phyloP scores from a whole-genome alignment of 2,329 filamentous ascomycete species.

The Verticillium nonalfalfae region DNA sequence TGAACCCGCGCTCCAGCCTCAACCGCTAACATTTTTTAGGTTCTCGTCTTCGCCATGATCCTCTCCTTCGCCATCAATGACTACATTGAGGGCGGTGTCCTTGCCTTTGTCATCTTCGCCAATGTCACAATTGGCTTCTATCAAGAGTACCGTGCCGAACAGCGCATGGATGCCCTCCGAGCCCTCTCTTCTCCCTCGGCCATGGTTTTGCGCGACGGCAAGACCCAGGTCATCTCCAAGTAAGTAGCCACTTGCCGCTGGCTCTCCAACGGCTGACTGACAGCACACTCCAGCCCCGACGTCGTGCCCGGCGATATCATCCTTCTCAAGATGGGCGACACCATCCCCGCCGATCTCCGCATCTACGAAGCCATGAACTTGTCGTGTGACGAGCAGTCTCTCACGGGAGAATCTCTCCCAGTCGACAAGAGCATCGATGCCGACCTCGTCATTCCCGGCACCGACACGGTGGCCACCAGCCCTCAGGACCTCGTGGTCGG shows the following conservation, averaged over 20 bases:
- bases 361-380: constrained; percentile 71
- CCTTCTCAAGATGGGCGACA: constrained; percentile 64
- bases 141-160: constrained; percentile 59
- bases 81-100: constrained; percentile 62
- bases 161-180: constrained; percentile 59
- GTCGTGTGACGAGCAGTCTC: constrained; percentile 69
- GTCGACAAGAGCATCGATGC: constrained; percentile 58
- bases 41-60: constrained; percentile 72
- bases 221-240: constrained; percentile 51
- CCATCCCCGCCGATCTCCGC: constrained; percentile 66
- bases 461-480: constrained; percentile 34
- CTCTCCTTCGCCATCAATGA: constrained; percentile 61
- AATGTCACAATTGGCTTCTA: constrained; percentile 65
- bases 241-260: constrained; percentile 25
- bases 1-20: not conserved
- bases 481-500: constrained; percentile 57
- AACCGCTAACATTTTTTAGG: constrained; percentile 33
- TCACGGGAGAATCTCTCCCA: constrained; percentile 71
- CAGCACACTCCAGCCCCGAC: constrained; percentile 35
- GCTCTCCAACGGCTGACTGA: not conserved
- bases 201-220: constrained; percentile 54
- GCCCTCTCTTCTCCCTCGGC: constrained; percentile 58
- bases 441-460: constrained; percentile 34
- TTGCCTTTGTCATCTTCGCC: constrained; percentile 60
- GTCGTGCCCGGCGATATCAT: constrained; percentile 69